Conservation (phyloP, 805 yeast species). For the Pichia exigua region DNA sequence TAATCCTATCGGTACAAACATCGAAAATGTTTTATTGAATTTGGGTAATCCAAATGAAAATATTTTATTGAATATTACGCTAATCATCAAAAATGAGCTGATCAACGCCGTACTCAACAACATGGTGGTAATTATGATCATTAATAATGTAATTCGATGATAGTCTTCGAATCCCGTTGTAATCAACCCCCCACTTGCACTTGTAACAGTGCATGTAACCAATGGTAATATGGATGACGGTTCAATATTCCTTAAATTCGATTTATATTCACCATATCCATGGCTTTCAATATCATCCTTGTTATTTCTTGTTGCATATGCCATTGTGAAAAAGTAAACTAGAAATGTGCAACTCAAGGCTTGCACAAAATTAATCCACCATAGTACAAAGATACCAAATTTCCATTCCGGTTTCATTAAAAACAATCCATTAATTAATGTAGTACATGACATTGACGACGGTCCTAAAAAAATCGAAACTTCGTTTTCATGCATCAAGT, state of each 20-base stretch:
- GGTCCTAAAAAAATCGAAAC: conserved; percentile 68
- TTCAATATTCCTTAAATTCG: conserved; percentile 36
- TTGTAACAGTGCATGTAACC: conserved; percentile 71
- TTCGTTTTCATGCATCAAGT: conserved; percentile 33
- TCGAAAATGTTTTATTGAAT: conserved; percentile 46
- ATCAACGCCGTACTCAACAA: conserved; percentile 62
- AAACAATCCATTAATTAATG: conserved; percentile 53
- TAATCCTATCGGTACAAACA: conserved; percentile 75
- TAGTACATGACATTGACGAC: conserved; percentile 69
- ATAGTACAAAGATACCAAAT: conserved; percentile 48
- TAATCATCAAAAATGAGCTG: conserved; percentile 31
- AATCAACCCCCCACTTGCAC: conserved; percentile 61
- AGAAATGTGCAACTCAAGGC: conserved; percentile 57
- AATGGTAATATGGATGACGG: conserved; percentile 62
- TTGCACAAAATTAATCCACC: conserved; percentile 61
- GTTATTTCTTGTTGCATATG: background rate
- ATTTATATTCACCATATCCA: conserved; percentile 18
- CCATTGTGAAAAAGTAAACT: conserved; percentile 44
- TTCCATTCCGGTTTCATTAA: conserved; percentile 35
- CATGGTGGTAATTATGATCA: conserved; percentile 46
- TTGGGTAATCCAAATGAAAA: conserved; percentile 53
- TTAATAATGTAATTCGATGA: conserved; percentile 29
- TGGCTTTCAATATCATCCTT: conserved; percentile 15
- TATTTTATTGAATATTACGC: conserved; percentile 56
- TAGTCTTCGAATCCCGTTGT: conserved; percentile 27